A percentile compares a stretch with the other conserved stretches of the same genome.
Conservation (phyloP, 495 filamentous ascomycete genomes). For the Hypoxylon perforatum region DNA sequence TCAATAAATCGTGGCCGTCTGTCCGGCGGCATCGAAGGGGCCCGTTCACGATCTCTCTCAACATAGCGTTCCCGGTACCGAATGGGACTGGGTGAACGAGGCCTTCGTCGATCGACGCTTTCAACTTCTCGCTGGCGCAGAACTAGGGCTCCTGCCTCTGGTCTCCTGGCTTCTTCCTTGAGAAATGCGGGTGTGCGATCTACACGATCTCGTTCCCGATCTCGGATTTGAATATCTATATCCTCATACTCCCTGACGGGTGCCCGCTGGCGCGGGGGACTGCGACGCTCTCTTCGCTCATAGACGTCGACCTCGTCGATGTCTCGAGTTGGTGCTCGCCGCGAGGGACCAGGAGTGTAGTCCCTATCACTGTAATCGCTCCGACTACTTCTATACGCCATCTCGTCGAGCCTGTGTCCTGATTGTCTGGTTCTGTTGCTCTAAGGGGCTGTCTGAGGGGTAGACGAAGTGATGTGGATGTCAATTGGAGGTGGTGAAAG, state of each 20-base stretch:
- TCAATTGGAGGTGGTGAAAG: slow-evolving; percentile 32
- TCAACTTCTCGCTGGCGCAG: slow-evolving; percentile 59
- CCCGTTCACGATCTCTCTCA: slow-evolving; percentile 53
- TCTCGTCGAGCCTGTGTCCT: slow-evolving; percentile 26
- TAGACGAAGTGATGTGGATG: slow-evolving; percentile 26
- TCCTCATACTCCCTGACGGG: slow-evolving; percentile 53
- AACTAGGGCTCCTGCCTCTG: slow-evolving; percentile 54
- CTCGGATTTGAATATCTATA: slow-evolving; percentile 49
- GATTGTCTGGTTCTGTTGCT: slow-evolving; percentile 10
- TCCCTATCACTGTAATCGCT: slow-evolving; percentile 57
- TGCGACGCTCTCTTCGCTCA: slow-evolving; percentile 50
- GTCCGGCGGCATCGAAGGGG: slow-evolving; percentile 42
- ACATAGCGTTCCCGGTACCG: slow-evolving; percentile 55
- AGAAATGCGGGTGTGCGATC: slow-evolving; percentile 56
- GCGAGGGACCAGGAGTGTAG: slow-evolving; percentile 40
- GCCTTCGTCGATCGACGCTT: slow-evolving; percentile 53
- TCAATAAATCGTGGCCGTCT: slow-evolving; percentile 40
- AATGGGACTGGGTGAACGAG: slow-evolving; percentile 58
- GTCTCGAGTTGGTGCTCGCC: slow-evolving; percentile 30
- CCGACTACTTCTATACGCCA: slow-evolving; percentile 44
- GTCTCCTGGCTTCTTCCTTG: slow-evolving; percentile 50
- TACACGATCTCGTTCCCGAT: slow-evolving; percentile 46
- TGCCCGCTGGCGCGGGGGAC: slow-evolving; percentile 43
- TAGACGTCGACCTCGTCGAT: slow-evolving; percentile 40
- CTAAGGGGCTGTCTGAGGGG: slow-evolving; percentile 10